Base-by-base conservation (phyloP, 139 green algal genomes). In the Microglena sp. region DNA sequence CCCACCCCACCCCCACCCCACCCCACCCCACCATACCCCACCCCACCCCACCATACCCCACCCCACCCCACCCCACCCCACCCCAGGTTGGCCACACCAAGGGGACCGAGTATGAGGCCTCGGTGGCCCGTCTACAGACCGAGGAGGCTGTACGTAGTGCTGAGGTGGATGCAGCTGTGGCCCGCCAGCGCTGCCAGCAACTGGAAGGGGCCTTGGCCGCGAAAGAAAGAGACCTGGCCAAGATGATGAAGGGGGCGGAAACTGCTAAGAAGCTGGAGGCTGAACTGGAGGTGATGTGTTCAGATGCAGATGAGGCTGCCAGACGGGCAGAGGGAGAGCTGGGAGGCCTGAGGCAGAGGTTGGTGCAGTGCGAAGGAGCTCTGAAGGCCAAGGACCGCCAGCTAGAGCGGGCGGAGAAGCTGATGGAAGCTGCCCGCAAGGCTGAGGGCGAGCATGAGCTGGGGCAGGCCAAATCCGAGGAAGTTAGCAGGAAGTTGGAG, bases 181-280 rank as follows among this genome's bases (percentile, higher is more conserved):
- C 57, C 5, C 68, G 68, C 2, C 53, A 65, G 1, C 50, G 68
- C 7, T 18, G 64, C 1, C 5, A 55, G 1, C 36, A 66, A 31
- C 27, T 60, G 29, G 68, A 74, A 45, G 53, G 34, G 1, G 33
- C 50, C 33, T 45, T 63, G 31, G 29, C 60, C 4, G 30, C 34
- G 24, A 55, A 45, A 32, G 68, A 74, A 2, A 27, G 68, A 1
- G 68, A 74, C n/a, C 27, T 69, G 46, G 68, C 68, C 40, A 56
- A 60, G 35, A 32, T 64, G 55, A n/a, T n/a, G n/a, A n/a, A n/a
- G n/a, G n/a, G n/a, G n/a, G n/a, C n/a, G n/a, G n/a, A n/a, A n/a
- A n/a, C n/a, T n/a, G n/a, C n/a, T n/a, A n/a, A n/a, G n/a, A n/a
- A n/a, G n/a, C n/a, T n/a, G n/a, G n/a, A n/a, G n/a, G n/a, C n/a